Evolutionary conservation across 2,329 filamentous ascomycete species (phyloP).

Genomic region (Daldinia sp.): DNA sequence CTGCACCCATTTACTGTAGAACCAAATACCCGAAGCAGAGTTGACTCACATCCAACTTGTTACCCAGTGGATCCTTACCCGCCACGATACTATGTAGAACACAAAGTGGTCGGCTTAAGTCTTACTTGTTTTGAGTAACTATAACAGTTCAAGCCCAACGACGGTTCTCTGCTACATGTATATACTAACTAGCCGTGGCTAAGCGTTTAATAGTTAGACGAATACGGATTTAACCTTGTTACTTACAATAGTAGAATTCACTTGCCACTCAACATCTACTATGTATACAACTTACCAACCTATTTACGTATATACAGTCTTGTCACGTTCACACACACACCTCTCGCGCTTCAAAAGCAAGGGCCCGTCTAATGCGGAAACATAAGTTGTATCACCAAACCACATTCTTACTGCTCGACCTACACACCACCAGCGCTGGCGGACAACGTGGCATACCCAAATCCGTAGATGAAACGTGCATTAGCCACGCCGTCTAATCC

Average conservation of each 20-base stretch:
- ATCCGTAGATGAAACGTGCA: slow-evolving; percentile 27
- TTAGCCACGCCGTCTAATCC: slow-evolving; percentile 29
- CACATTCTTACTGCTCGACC: slow-evolving; percentile 9
- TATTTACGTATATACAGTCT: slow-evolving; percentile 11
- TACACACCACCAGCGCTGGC: slow-evolving; percentile 25
- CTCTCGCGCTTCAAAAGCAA: slow-evolving; percentile 37
- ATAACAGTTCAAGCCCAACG: slow-evolving; percentile 3
- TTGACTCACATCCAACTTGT: slow-evolving; percentile 25
- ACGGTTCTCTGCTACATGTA: slow-evolving; percentile 1
- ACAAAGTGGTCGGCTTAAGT: slow-evolving; percentile 4
- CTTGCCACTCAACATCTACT: neutral
- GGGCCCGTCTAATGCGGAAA: slow-evolving; percentile 36
- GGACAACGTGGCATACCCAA: slow-evolving; percentile 32
- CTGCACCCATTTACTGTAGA: slow-evolving; percentile 10
- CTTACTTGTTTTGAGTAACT: slow-evolving; percentile 4
- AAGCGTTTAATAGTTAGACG: slow-evolving; percentile 14
- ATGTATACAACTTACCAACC: neutral
- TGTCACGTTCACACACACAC: slow-evolving; percentile 36
- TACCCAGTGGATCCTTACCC: slow-evolving; percentile 27
- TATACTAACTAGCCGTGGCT: slow-evolving; percentile 2
- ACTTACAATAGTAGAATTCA: slow-evolving; percentile 8
- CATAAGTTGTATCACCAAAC: slow-evolving; percentile 34
- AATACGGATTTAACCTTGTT: slow-evolving; percentile 6
- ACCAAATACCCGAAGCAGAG: slow-evolving; percentile 24
- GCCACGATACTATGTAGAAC: slow-evolving; percentile 11